Evolutionary conservation across 352 stramenopile species (phyloP).

Genomic region (Phytophthora sp.): DNA sequence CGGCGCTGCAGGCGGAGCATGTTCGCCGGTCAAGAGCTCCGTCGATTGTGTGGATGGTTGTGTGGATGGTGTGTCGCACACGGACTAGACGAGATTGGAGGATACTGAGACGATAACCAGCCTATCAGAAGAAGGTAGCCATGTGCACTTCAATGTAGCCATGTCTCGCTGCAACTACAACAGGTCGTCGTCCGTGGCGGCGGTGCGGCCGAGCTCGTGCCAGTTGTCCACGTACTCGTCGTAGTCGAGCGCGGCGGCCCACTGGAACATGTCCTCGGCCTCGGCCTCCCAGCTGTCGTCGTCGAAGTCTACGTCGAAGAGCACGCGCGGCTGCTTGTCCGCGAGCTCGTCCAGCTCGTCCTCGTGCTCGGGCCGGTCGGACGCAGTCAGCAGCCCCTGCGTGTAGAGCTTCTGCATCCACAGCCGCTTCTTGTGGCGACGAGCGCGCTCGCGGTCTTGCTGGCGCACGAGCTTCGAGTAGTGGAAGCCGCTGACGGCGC

Average conservation of each 20-base stretch:
- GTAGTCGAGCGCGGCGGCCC: conserved; percentile 68
- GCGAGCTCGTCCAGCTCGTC: conserved; percentile 9
- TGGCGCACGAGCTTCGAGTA: conserved; percentile 58
- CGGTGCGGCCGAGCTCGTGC: conserved; percentile 63
- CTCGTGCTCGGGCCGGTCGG: conserved; percentile 16
- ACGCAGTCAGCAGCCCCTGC: conserved; percentile 51
- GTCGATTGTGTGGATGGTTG: conserved; percentile 3
- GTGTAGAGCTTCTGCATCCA: conserved; percentile 87
- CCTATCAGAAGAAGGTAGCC: conserved; percentile 15
- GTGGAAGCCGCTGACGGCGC: conserved; percentile 35
- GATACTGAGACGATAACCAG: background rate
- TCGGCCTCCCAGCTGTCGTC: conserved; percentile 71
- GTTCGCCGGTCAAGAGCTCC: background rate
- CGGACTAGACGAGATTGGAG: background rate
- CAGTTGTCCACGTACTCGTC: conserved; percentile 79
- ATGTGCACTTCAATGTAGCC: conserved; percentile 2
- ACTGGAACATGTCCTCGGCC: conserved; percentile 78
- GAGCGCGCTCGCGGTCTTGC: conserved; percentile 56
- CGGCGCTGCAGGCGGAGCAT: conserved; percentile 30
- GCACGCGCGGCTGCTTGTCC: conserved; percentile 12
- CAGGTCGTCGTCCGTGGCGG: conserved; percentile 37
- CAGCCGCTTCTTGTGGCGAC: conserved; percentile 69
- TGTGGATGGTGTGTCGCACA: no score
- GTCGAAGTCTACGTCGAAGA: conserved; percentile 76
- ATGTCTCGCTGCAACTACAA: no score